These are phyloP conservation scores for Tothia fuscella DNA, from an alignment of 2,329 filamentous ascomycete genomes.

Conservation along the genomic window DNA sequence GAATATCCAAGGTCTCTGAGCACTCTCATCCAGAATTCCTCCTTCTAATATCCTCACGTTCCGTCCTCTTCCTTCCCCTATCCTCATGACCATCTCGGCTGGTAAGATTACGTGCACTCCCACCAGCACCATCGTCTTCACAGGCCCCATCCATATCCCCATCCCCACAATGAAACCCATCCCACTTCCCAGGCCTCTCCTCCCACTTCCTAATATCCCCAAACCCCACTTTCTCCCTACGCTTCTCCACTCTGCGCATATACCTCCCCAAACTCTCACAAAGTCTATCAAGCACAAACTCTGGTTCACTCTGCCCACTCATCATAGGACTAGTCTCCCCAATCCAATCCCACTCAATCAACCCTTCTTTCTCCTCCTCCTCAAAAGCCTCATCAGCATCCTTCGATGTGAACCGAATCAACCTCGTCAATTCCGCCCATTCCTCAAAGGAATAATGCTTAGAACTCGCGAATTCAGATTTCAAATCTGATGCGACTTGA, in stretches of 20 bases:
- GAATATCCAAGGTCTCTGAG: too few species aligned
- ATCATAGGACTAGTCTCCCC: constrained; percentile 57
- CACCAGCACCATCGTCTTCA: too few species aligned
- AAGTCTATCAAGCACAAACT: constrained; percentile 55
- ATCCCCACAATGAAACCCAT: too few species aligned
- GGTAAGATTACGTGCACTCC: too few species aligned
- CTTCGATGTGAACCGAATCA: constrained; percentile 47
- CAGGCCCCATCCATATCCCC: too few species aligned
- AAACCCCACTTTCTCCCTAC: background rate
- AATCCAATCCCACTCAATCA: constrained; percentile 63
- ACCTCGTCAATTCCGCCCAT: constrained; percentile 71
- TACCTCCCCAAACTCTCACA: constrained; percentile 50
- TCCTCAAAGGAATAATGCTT: constrained; percentile 69
- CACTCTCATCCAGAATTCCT: too few species aligned
- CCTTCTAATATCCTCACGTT: too few species aligned
- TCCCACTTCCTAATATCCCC: too few species aligned
- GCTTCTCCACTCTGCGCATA: constrained; percentile 15
- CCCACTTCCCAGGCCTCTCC: too few species aligned
- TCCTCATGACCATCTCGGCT: too few species aligned
- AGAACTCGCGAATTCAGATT: constrained; percentile 39
- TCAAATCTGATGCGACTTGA: constrained; percentile 51
- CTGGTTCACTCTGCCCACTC: constrained; percentile 48
- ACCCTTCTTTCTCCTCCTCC: constrained; percentile 44
- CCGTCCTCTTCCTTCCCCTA: too few species aligned
- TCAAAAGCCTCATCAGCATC: constrained; percentile 15